Base-by-base conservation (phyloP, 208 protist species). In the Trypanosoma scelopori region DNA sequence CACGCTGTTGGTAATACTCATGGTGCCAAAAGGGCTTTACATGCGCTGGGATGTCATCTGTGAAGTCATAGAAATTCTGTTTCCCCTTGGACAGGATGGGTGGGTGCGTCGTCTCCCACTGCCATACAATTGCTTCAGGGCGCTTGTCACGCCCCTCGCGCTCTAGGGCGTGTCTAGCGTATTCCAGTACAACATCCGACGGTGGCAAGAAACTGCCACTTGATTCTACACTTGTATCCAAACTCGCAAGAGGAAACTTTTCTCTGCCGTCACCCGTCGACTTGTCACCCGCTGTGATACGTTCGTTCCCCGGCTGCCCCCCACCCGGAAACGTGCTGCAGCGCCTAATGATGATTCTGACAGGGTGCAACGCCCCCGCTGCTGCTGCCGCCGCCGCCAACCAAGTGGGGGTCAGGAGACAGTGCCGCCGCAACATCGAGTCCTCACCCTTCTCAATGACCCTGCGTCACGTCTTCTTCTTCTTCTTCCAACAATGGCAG, bases 21-120 rank as follows among this genome's bases (percentile, higher is more conserved):
- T 92, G 81, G 60, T 93, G 79, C 82, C 86, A 92, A 71, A 90
- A 91, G 1, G 87, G 90, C 70, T 94, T 91, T 56, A 92, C 87
- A 75, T 93, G 87, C 63, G 78, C 28, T 3, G 90, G 90, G 66
- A 96, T 93, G 62, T 96, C 87, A 53, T 96, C 87, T 6, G 87
- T 93, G 67, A 79, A 74, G 74, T 94, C 87, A 71, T 87, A 92
- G 46, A 92, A 74, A 53, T 92, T 93, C 60, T 91, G 82, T 66
- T 93, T 90, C 16, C 87, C 86, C 41, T 78, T 74, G 16, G 85
- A 68, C 12, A 93, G 71, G 39, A 94, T 92, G 9, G 85, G 86
- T 22, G 83, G 79, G 15, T 81, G 73, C 18, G 77, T 85, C 35
- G 85, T 94, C 51, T 93, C 82, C 82, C 82, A 87, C 37, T 74